These are phyloP conservation scores for Verticillium tricorpus DNA, from an alignment of 2,329 filamentous ascomycete species.

Conservation along the genomic window DNA sequence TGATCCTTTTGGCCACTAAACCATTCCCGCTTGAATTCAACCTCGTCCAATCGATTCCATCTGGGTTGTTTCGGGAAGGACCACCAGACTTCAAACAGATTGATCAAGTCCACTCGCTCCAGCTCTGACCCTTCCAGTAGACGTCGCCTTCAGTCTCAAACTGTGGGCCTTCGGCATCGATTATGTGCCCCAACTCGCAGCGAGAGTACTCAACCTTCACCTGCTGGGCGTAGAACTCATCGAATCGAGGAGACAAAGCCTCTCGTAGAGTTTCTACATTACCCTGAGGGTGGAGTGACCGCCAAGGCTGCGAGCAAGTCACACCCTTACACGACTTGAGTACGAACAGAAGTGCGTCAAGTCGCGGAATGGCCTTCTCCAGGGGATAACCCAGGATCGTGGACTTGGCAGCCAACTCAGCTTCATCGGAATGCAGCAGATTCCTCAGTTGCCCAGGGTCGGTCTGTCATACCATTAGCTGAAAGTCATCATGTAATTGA, in stretches of 20 bases:
- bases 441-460: conserved; percentile 43
- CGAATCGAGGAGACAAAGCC: conserved; percentile 41
- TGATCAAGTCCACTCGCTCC: conserved; percentile 21
- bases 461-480: conserved; percentile 23
- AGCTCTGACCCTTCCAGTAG: conserved; percentile 18
- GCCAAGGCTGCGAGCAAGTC: conserved; percentile 51
- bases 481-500: neutral
- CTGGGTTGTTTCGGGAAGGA: no score
- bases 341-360: conserved; percentile 55
- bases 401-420: conserved; percentile 3
- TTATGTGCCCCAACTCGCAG: conserved; percentile 52
- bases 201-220: conserved; percentile 43
- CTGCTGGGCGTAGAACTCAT: conserved; percentile 47
- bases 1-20: no score
- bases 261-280: conserved; percentile 45
- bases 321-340: conserved; percentile 54
- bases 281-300: conserved; percentile 46
- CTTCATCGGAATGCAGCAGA: conserved; percentile 16
- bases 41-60: no score
- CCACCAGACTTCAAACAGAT: no score
- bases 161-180: conserved; percentile 50
- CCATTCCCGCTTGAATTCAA: no score
- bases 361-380: conserved; percentile 39
- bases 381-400: conserved; percentile 28
- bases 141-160: conserved; percentile 21